Conservation (phyloP, 2,329 filamentous ascomycete genomes). For the Fusarium udum region DNA sequence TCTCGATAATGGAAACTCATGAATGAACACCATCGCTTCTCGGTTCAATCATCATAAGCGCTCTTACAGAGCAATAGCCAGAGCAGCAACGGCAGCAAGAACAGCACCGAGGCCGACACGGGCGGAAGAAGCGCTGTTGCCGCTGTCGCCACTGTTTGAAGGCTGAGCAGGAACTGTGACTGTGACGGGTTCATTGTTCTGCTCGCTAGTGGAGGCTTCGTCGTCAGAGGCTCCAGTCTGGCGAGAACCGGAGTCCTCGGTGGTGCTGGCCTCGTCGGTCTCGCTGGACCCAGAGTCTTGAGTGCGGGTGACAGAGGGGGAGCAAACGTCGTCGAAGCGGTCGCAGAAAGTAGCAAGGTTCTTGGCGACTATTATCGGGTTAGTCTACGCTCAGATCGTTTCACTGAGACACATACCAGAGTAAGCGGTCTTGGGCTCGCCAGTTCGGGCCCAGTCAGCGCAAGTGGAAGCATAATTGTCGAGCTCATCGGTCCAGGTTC, state of each 20-base stretch:
- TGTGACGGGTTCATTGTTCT: constrained; percentile 30
- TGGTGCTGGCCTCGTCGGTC: constrained; percentile 10
- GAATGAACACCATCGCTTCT: background rate
- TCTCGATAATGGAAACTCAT: constrained; percentile 12
- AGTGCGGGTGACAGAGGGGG: constrained; percentile 6
- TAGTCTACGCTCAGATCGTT: constrained; percentile 1
- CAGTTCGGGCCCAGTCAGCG: constrained; percentile 43
- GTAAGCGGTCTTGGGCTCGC: constrained; percentile 41
- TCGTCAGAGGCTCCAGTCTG: background rate
- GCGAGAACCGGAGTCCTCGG: constrained; percentile 6
- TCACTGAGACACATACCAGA: constrained; percentile 33
- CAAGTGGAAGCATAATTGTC: constrained; percentile 46
- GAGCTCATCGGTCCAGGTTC: constrained; percentile 46
- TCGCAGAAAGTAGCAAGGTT: constrained; percentile 46
- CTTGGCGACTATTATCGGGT: constrained; percentile 41
- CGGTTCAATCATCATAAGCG: background rate
- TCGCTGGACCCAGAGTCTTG: constrained; percentile 9
- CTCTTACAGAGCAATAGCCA: constrained; percentile 40
- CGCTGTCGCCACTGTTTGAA: constrained; percentile 10
- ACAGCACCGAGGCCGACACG: constrained; percentile 36
- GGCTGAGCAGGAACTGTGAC: constrained; percentile 6
- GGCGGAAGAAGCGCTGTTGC: constrained; percentile 31
- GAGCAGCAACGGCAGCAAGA: constrained; percentile 34
- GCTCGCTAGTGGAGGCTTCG: constrained; percentile 11
- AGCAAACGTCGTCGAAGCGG: constrained; percentile 44